Conservation (phyloP, 2,329 filamentous ascomycete species). For the Claviceps pazoutovae region DNA sequence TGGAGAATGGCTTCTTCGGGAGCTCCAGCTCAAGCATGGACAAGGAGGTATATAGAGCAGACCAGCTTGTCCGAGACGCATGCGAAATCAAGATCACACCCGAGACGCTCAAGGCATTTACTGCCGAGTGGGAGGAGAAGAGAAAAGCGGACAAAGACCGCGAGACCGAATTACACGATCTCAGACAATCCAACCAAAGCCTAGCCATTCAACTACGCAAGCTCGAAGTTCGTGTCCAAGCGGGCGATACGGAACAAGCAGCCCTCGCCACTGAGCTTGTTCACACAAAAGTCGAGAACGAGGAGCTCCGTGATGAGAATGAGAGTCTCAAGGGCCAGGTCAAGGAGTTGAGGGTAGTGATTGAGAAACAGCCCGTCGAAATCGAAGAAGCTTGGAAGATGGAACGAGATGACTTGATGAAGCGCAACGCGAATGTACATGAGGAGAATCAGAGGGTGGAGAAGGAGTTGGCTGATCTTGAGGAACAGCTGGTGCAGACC, state of each 20-base stretch:
- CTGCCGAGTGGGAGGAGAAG: conserved; percentile 84
- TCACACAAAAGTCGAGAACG: conserved; percentile 83
- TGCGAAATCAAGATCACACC: conserved; percentile 76
- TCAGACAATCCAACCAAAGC: conserved; percentile 52
- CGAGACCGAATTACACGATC: conserved; percentile 63
- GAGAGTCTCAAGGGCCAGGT: conserved; percentile 79
- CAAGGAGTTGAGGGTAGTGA: conserved; percentile 68
- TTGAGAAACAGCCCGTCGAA: conserved; percentile 80
- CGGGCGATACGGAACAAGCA: conserved; percentile 81
- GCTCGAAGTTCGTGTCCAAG: conserved; percentile 77
- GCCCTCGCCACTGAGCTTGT: conserved; percentile 84
- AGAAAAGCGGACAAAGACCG: conserved; percentile 68
- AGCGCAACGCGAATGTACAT: conserved; percentile 82
- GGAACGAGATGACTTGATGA: conserved; percentile 86
- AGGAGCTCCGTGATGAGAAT: conserved; percentile 77
- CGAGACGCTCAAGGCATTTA: conserved; percentile 69
- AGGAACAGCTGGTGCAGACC: conserved; percentile 79
- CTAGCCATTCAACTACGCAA: conserved; percentile 66
- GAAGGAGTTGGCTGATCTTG: conserved; percentile 81
- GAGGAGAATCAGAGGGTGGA: conserved; percentile 82
- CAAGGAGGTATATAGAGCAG: conserved; percentile 90
- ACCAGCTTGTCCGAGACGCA: conserved; percentile 84
- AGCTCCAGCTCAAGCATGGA: conserved; percentile 78
- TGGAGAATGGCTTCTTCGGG: conserved; percentile 96
- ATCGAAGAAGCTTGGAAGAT: conserved; percentile 68